phyloP scores from a whole-genome alignment of 768 basidiomycete genomes.

The Pisolithus tinctorius region DNA sequence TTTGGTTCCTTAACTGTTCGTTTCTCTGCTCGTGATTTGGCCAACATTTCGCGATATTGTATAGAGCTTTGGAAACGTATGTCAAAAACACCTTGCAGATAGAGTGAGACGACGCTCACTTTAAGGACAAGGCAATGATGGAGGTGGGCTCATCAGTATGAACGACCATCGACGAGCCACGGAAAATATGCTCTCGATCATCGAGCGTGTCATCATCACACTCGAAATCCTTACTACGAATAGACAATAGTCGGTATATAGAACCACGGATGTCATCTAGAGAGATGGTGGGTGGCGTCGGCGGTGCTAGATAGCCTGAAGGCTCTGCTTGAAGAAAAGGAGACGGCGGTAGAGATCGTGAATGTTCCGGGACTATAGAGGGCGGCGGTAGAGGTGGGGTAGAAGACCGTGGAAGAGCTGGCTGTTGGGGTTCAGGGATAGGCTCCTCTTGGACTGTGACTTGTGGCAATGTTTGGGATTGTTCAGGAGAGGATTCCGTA shows the following conservation, averaged over 20 bases:
- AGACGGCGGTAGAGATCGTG: slow-evolving; percentile 44
- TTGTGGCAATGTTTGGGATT: slow-evolving; percentile 23
- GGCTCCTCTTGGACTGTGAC: slow-evolving; percentile 8
- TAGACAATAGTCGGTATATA: slow-evolving; percentile 58
- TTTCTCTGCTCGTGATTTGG: slow-evolving; percentile 73
- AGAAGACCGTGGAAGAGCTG: slow-evolving; percentile 8
- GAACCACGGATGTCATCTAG: slow-evolving; percentile 52
- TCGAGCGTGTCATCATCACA: slow-evolving; percentile 63
- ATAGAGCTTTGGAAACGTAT: slow-evolving; percentile 48
- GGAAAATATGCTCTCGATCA: slow-evolving; percentile 89
- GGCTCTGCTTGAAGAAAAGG: slow-evolving; percentile 41
- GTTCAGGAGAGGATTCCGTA: slow-evolving; percentile 26
- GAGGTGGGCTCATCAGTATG: slow-evolving; percentile 97
- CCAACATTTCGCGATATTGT: slow-evolving; percentile 74
- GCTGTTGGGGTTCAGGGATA: slow-evolving; percentile 23
- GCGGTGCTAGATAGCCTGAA: slow-evolving; percentile 29
- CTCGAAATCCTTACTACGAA: slow-evolving; percentile 50
- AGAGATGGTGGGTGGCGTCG: slow-evolving; percentile 46
- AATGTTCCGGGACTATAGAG: slow-evolving; percentile 2
- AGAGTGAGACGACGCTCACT: slow-evolving; percentile 40
- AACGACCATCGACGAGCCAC: slow-evolving; percentile 91
- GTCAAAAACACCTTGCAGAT: slow-evolving; percentile 6
- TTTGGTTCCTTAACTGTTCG: slow-evolving; percentile 52
- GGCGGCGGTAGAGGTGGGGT: slow-evolving; percentile 25
- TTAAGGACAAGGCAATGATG: slow-evolving; percentile 90